Conservation (phyloP, 2,329 filamentous ascomycete species). For the Penicillium sp. region DNA sequence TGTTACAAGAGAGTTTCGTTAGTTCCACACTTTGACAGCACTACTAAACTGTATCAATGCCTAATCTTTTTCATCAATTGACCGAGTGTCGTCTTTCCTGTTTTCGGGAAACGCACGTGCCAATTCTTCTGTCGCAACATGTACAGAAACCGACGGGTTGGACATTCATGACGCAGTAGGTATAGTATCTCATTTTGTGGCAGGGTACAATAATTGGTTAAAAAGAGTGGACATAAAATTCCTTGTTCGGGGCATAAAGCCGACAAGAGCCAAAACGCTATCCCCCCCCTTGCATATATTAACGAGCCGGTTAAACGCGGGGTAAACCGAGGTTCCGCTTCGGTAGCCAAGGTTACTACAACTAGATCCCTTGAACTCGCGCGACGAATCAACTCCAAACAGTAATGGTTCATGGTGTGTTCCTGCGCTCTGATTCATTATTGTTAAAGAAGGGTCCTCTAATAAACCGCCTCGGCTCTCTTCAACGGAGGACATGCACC, state of each 20-base stretch:
- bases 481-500: slow-evolving; percentile 13
- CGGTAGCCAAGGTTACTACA: slow-evolving; percentile 5
- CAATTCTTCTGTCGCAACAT: too few relatives aligned
- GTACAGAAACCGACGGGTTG: too few relatives aligned
- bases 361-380: background rate
- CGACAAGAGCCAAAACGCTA: background rate
- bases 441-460: background rate
- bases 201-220: too few relatives aligned
- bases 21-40: background rate
- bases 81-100: too few relatives aligned
- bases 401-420: background rate
- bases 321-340: slow-evolving; percentile 19
- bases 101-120: too few relatives aligned
- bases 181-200: too few relatives aligned
- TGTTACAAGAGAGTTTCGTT: background rate
- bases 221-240: too few relatives aligned
- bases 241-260: background rate
- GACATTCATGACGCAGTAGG: too few relatives aligned
- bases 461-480: slow-evolving; percentile 13
- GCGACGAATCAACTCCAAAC: background rate
- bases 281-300: background rate
- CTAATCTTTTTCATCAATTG: too few relatives aligned
- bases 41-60: too few relatives aligned
- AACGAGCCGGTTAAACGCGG: slow-evolving; percentile 12
- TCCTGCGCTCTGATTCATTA: background rate